Base-by-base conservation (phyloP, 2,329 filamentous ascomycete genomes). In the Penicillium vulpinum region DNA sequence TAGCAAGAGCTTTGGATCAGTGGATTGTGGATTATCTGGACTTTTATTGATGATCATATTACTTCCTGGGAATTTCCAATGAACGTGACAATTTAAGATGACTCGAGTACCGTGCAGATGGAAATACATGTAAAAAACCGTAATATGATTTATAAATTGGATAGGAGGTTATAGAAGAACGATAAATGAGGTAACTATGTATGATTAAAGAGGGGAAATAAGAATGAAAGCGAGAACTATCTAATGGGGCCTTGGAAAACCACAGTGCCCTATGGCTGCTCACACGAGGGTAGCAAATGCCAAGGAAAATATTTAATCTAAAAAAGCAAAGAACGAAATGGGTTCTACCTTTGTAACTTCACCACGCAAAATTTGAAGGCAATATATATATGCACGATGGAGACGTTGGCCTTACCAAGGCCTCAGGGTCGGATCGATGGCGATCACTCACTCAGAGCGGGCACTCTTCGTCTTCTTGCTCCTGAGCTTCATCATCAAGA, bases 391-490 rank as follows among this genome's bases (percentile, higher is more conserved):
- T 29, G n/a, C 9, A 16, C 16, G 13, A 22, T 21, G 26, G 4
- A 2, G n/a, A 29, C 5, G 4, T 15, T 29, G 22, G 11, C 11
- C 31, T 31, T 8, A 21, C 3, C 18, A 31, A 45, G 13, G 13
- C 13, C 28, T 5, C 10, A 16, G 6, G 13, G 1, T 31, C 28
- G 5, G 15, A 8, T 41, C 16, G 16, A 7, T n/a, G 4, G n/a
- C 18, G n/a, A 29, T 44, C 33, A 15, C 13, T 59, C 53, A 73
- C 48, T 73, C 72, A 4, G 66, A 69, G 10, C 69, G 61, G 5
- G 77, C 77, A 43, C 71, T 79, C 70, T 80, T 80, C 16, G 75
- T 79, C 59, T 74, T 76, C 69, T 80, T 81, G 36, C 75, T 80
- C 56, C 79, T 67, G 43, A 80, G 60, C 66, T 80, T 81, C 78